Evolutionary conservation across 306 rosid genomes (phyloP).

Genomic region (Lathyrus aphaca): DNA sequence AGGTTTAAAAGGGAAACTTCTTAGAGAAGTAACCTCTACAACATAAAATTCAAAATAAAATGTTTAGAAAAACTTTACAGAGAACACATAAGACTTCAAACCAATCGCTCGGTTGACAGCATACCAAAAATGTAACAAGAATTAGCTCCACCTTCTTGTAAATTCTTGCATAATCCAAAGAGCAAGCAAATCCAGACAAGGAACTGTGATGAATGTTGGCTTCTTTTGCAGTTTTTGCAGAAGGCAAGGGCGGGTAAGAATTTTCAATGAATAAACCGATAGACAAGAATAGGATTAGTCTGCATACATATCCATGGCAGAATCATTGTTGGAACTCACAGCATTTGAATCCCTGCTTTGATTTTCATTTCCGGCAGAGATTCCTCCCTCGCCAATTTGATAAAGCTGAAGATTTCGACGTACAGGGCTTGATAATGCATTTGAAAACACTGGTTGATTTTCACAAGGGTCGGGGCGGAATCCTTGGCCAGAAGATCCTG

Average conservation of each 20-base stretch:
- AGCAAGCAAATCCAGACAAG: conserved; percentile 35
- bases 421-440: conserved; percentile 78
- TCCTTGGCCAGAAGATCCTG: conserved; percentile 65
- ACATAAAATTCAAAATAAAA: conserved; percentile 40
- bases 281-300: conserved; percentile 54
- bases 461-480: conserved; percentile 64
- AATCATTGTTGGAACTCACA: conserved; percentile 67
- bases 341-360: conserved; percentile 61
- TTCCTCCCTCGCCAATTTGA: conserved; percentile 70
- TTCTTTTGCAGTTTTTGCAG: conserved; percentile 42
- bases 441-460: conserved; percentile 78
- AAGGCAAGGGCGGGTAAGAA: conserved; percentile 32
- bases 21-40: conserved; percentile 42
- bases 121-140: conserved; percentile 40
- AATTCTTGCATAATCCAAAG: conserved; percentile 34
- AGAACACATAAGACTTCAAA: conserved; percentile 45
- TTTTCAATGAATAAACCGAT: conserved; percentile 40
- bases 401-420: conserved; percentile 81
- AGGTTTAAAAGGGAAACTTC: conserved; percentile 42
- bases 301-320: conserved; percentile 90
- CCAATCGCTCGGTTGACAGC: conserved; percentile 42
- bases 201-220: conserved; percentile 38
- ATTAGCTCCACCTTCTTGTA: conserved; percentile 39
- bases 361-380: neutral
- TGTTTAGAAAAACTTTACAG: conserved; percentile 51